These are phyloP conservation scores for Pilasporangium apinafurcum DNA, from an alignment of 352 stramenopile species.

Conservation along the genomic window DNA sequence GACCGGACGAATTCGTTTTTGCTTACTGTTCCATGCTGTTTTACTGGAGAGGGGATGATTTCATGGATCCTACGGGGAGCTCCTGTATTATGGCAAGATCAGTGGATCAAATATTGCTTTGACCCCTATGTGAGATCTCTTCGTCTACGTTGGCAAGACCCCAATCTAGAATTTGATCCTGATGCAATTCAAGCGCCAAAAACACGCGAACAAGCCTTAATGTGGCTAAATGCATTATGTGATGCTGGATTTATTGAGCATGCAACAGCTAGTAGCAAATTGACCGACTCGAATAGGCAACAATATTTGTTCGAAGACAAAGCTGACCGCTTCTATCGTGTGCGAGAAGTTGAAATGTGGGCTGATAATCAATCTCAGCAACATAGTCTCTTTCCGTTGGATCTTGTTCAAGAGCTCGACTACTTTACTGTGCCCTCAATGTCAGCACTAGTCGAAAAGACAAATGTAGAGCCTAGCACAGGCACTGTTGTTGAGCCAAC, in stretches of 20 bases:
- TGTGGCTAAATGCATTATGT: constrained; percentile 54
- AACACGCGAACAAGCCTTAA: constrained; percentile 15
- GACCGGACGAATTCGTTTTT: constrained; percentile 31
- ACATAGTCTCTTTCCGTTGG: constrained; percentile 52
- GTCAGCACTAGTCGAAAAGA: too few species aligned
- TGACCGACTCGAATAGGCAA: constrained; percentile 23
- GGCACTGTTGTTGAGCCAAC: too few species aligned
- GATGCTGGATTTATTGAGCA: constrained; percentile 61
- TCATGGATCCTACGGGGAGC: constrained; percentile 45
- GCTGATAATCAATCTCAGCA: constrained; percentile 14
- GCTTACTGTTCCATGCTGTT: constrained; percentile 30
- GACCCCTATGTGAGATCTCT: constrained; percentile 16
- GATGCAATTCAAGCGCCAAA: constrained; percentile 45
- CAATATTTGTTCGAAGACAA: constrained; percentile 38
- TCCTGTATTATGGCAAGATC: constrained; percentile 39
- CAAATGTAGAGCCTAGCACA: too few species aligned
- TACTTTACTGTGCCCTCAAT: constrained; percentile 19
- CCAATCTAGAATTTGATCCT: constrained; percentile 20
- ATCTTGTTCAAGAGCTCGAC: constrained; percentile 60
- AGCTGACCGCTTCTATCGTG: constrained; percentile 38
- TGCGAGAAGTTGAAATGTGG: constrained; percentile 53
- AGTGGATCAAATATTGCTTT: constrained; percentile 44
- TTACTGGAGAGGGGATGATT: constrained; percentile 60
- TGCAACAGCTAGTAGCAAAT: constrained; percentile 10
- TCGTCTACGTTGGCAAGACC: constrained; percentile 27